Evolutionary conservation across 495 filamentous ascomycete genomes (phyloP), one percentile per base, ranked within the genome.

Genomic region (Extremus antarcticus): DNA sequence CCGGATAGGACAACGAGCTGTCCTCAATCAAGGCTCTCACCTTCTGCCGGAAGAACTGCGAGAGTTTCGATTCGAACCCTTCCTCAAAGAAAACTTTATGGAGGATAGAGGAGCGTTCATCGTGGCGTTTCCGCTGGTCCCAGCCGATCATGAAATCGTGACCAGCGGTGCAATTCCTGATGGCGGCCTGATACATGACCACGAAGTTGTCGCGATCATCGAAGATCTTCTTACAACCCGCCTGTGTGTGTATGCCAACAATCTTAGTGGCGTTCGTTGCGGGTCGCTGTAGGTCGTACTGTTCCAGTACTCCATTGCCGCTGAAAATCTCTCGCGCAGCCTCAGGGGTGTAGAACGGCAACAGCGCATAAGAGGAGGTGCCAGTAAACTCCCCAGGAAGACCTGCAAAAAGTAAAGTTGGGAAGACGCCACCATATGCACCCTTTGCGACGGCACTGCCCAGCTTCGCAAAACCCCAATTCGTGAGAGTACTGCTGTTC

Each of bases 251-350:
- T 40, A 73, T 61, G 0, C 60, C 53, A 35, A 58, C 53, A 24
- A 56, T 65, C 40, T 53, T 70, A 7, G 29, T 35, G 29, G 29
- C 29, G 29, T 35, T 35, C 7, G 29, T 13, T 11, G 60, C 50
- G 3, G 69, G 63, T 41, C 69, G 25, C 43, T 59, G 50, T 1
- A 66, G 22, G 51, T 73, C 69, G 51, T 73, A 73, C 50, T 69
- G 56, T 1, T 65, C 55, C 24, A 68, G 54, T 3, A 65, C 68
- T 40, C 66, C 71, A 59, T 80, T 80, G 63, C 74, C 70, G 65
- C 77, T 76, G 43, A 81, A 25, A 38, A 78, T 67, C 0, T 76
- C 78, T 65, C 79, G 80, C 23, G 59, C 65, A 25, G 69, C 67
- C 23, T 62, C 55, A 0, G 70, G 70, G 1, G 68, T 73, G 43